Percentiles rank a stretch among this genome's conserved stretches.
Evolutionary conservation across 768 basidiomycete genomes (phyloP).

Genomic region (Amanita pallidorosea): DNA sequence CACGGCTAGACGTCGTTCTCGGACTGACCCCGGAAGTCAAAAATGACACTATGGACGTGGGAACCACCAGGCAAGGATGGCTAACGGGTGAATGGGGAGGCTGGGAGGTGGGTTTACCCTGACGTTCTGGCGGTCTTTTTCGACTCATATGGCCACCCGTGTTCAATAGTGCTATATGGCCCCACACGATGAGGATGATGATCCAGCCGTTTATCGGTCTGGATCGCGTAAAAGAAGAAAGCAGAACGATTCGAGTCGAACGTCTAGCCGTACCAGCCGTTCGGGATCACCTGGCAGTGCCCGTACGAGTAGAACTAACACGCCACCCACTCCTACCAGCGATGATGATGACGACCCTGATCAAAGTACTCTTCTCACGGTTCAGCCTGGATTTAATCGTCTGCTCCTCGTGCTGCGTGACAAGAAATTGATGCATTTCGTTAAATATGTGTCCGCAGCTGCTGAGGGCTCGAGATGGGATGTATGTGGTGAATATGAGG

Average conservation of each 20-base stretch:
- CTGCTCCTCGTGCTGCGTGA: conserved; percentile 85
- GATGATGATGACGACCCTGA: conserved; percentile 26
- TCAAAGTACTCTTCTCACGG: conserved; percentile 71
- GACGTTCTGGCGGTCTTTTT: not conserved
- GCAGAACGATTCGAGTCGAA: conserved; percentile 3
- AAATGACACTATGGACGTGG: conserved; percentile 19
- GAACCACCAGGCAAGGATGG: conserved; percentile 35
- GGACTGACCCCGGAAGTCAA: conserved; percentile 66
- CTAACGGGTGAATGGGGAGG: conserved; percentile 76
- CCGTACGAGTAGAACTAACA: not conserved
- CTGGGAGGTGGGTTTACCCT: conserved; percentile 76
- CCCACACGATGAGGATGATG: conserved; percentile 89
- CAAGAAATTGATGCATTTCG: conserved; percentile 88
- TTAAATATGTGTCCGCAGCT: conserved; percentile 87
- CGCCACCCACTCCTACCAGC: conserved; percentile 5
- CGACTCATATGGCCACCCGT: not conserved
- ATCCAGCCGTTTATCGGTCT: conserved; percentile 86
- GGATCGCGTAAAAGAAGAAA: conserved; percentile 35
- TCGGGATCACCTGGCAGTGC: not conserved
- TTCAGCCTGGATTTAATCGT: conserved; percentile 84
- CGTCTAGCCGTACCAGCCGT: not conserved
- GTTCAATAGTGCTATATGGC: conserved; percentile 98
- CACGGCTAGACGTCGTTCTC: conserved; percentile 76
- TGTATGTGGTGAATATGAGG: conserved; percentile 84
- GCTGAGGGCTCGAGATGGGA: conserved; percentile 93